A percentile compares a stretch with the other conserved stretches of the same genome.
phyloP scores from a whole-genome alignment of 176 grass and related monocot species.

The Carex myosuroides region DNA sequence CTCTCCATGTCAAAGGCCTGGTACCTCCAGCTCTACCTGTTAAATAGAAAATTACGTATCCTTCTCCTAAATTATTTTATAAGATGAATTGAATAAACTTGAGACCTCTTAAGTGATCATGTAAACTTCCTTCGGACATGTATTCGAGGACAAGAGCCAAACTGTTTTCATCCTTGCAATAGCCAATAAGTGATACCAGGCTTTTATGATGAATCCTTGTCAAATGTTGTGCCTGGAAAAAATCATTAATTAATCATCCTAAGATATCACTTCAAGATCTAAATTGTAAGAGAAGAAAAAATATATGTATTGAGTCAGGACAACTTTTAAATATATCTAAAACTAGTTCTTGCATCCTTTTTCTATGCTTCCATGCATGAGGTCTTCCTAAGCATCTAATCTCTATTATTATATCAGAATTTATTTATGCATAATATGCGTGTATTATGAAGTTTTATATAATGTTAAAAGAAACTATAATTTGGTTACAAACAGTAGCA shows the following conservation, averaged over 20 bases:
- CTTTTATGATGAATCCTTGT: conserved; percentile 54
- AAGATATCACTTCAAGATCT: neutral
- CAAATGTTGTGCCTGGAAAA: conserved; percentile 45
- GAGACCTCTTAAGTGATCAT: conserved; percentile 39
- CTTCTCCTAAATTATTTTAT: neutral
- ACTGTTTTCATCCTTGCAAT: conserved; percentile 50
- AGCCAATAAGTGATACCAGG: conserved; percentile 53
- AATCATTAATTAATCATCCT: neutral
- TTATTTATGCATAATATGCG: neutral
- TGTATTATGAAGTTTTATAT: neutral
- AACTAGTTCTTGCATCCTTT: neutral
- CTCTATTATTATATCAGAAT: neutral
- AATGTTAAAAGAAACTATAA: neutral
- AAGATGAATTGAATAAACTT: neutral
- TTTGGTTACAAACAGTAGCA: neutral
- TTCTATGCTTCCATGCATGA: neutral
- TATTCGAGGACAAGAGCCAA: conserved; percentile 67
- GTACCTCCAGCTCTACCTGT: neutral
- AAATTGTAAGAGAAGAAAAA: neutral
- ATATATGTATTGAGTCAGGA: neutral
- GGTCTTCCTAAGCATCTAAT: neutral
- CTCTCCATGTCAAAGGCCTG: conserved; percentile 23
- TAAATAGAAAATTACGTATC: neutral
- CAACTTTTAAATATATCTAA: neutral
- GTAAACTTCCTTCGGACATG: conserved; percentile 55